Evolutionary conservation across 192 early-diverging fungal species (phyloP).

Genomic region (Spinellus fusiger): DNA sequence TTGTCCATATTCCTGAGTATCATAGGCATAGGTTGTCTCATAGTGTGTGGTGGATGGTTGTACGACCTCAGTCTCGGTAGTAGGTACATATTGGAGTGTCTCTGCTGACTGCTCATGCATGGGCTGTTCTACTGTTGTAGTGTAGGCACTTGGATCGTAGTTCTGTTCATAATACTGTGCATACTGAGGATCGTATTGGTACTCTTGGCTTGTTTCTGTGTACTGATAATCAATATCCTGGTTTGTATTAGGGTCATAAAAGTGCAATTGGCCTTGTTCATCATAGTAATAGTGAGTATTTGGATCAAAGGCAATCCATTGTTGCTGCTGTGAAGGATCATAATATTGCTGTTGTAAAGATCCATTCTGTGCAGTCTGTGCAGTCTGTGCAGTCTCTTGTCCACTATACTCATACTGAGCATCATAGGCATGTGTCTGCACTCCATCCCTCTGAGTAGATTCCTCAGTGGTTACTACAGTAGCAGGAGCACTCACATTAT

Average conservation of each 20-base stretch:
- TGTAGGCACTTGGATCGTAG: conserved; percentile 1
- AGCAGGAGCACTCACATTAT: neutral
- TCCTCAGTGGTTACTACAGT: neutral
- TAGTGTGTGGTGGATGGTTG: too few relatives aligned
- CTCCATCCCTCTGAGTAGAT: too few relatives aligned
- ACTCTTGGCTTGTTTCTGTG: neutral
- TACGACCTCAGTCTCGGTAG: too few relatives aligned
- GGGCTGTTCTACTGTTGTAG: neutral
- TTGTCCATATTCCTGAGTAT: too few relatives aligned
- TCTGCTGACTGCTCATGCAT: too few relatives aligned
- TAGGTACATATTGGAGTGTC: too few relatives aligned
- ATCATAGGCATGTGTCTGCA: neutral
- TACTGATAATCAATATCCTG: conserved; percentile 21
- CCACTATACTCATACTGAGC: neutral
- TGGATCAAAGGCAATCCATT: conserved; percentile 22
- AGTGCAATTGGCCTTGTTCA: conserved; percentile 26
- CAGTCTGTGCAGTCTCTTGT: neutral
- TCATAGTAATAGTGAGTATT: conserved; percentile 34
- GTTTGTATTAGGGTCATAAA: conserved; percentile 31
- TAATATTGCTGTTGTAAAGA: neutral
- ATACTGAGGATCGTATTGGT: conserved; percentile 9
- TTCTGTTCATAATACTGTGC: conserved; percentile 4
- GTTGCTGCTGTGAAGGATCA: conserved; percentile 11
- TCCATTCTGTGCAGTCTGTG: too few relatives aligned
- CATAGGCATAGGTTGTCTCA: too few relatives aligned